Evolutionary conservation across 805 yeast species (phyloP).

Genomic region (Schizosaccharomyces octosporus): DNA sequence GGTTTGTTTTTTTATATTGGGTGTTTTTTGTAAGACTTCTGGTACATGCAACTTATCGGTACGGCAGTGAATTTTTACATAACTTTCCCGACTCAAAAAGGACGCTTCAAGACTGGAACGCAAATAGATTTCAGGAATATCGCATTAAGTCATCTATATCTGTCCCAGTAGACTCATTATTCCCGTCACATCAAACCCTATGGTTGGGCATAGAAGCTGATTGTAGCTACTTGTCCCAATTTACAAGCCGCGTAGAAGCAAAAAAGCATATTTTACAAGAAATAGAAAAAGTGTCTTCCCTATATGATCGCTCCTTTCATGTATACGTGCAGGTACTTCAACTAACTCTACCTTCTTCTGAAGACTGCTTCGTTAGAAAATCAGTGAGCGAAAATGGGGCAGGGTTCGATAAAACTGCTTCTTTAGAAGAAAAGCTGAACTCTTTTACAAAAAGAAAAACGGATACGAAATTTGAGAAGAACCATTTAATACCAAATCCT

Average conservation of each 20-base stretch:
- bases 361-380: neutral
- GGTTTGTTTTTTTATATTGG: too few relatives aligned
- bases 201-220: constrained; percentile 17
- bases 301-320: constrained; percentile 16
- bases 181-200: neutral
- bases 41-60: too few relatives aligned
- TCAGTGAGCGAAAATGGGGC: neutral
- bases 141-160: neutral
- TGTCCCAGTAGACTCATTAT: neutral
- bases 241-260: constrained; percentile 10
- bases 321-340: constrained; percentile 14
- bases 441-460: too few relatives aligned
- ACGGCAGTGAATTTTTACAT: too few relatives aligned
- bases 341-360: neutral
- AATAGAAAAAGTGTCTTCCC: constrained; percentile 15
- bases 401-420: neutral
- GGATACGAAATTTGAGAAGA: too few relatives aligned
- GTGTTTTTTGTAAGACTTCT: too few relatives aligned
- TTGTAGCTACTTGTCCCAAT: constrained; percentile 13
- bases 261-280: constrained; percentile 13
- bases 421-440: neutral
- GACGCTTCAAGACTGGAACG: neutral
- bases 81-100: neutral
- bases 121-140: neutral
- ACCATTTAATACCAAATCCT: too few relatives aligned